Evolutionary conservation across 2,329 filamentous ascomycete species (phyloP).

Genomic region (Dactylonectria estremocensis): DNA sequence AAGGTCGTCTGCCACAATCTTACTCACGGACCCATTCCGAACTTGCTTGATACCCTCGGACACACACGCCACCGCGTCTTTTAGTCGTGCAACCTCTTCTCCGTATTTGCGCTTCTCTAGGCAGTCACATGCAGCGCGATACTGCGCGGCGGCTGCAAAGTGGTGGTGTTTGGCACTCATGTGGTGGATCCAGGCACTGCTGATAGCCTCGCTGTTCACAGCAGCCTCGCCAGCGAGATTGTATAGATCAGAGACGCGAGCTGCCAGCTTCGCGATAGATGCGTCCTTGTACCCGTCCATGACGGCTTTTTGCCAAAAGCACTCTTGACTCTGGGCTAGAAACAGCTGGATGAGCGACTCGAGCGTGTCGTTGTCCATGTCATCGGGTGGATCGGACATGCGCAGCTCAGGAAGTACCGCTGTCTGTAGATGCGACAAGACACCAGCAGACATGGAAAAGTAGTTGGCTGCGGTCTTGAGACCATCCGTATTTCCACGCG

Average conservation of each 20-base stretch:
- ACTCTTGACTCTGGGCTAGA: constrained; percentile 95
- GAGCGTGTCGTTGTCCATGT: constrained; percentile 93
- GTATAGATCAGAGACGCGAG: constrained; percentile 92
- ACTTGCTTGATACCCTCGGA: constrained; percentile 90
- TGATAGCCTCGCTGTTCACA: constrained; percentile 90
- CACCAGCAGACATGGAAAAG: constrained; percentile 89
- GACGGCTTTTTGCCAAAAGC: constrained; percentile 97
- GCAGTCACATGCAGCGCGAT: constrained; percentile 89
- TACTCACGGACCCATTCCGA: constrained; percentile 81
- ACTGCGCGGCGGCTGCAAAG: constrained; percentile 96
- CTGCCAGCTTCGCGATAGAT: constrained; percentile 91
- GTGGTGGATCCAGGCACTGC: constrained; percentile 97
- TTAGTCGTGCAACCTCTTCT: constrained; percentile 90
- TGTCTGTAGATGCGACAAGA: constrained; percentile 83
- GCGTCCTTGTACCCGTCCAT: constrained; percentile 94
- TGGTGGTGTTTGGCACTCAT: constrained; percentile 98
- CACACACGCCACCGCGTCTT: constrained; percentile 86
- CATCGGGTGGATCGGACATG: constrained; percentile 86
- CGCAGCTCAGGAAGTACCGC: constrained; percentile 87
- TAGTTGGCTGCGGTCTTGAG: constrained; percentile 92
- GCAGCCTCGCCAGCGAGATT: constrained; percentile 86
- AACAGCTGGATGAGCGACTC: constrained; percentile 87
- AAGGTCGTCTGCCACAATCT: constrained; percentile 85
- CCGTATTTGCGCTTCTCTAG: constrained; percentile 95
- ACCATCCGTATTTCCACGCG: constrained; percentile 84